Conservation (phyloP, 192 early-diverging fungal genomes). For the Coemansia sp. region DNA sequence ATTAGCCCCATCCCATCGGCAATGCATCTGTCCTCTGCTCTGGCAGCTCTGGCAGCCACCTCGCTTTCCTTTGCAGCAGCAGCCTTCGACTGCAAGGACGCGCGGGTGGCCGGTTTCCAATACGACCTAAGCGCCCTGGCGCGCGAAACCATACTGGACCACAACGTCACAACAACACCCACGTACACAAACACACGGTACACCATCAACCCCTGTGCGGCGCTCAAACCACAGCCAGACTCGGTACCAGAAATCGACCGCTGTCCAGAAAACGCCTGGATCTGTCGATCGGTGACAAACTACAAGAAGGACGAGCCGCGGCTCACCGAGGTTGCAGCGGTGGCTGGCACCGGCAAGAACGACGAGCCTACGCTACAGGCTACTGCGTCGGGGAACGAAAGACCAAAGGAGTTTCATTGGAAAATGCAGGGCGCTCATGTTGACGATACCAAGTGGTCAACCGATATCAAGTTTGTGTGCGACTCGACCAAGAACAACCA, state of each 20-base stretch:
- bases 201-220: slow-evolving; percentile 43
- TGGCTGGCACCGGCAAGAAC: slow-evolving; percentile 20
- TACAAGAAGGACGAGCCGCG: slow-evolving; percentile 36
- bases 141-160: slow-evolving; percentile 19
- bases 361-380: slow-evolving; percentile 27
- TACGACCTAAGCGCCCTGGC: slow-evolving; percentile 41
- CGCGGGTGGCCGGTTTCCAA: slow-evolving; percentile 27
- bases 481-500: slow-evolving; percentile 26
- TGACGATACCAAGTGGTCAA: slow-evolving; percentile 23
- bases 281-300: slow-evolving; percentile 43
- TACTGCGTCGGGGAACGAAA: slow-evolving; percentile 18
- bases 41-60: slow-evolving; percentile 6
- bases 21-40: slow-evolving; percentile 4
- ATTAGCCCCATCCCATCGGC: background rate
- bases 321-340: slow-evolving; percentile 28
- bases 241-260: slow-evolving; percentile 35
- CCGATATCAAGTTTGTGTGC: slow-evolving; percentile 47
- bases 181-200: slow-evolving; percentile 34
- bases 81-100: slow-evolving; percentile 45
- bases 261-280: slow-evolving; percentile 38
- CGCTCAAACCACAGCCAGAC: slow-evolving; percentile 22
- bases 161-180: slow-evolving; percentile 41
- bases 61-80: background rate
- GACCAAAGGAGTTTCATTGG: slow-evolving; percentile 40
- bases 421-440: slow-evolving; percentile 34